phyloP scores from a whole-genome alignment of 441 rosid genomes.

The Erodium texanum region DNA sequence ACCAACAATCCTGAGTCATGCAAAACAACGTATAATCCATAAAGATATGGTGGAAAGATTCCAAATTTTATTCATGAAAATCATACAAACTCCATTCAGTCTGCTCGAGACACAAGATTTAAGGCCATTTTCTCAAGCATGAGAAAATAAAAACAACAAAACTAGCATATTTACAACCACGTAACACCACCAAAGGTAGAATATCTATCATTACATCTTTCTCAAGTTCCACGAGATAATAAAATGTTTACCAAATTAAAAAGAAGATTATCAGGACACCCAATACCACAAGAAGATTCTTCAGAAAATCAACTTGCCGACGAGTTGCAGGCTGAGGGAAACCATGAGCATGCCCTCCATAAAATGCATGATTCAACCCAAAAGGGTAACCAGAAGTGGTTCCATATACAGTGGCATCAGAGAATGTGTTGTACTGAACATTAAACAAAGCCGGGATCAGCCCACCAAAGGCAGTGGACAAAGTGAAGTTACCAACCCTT shows the following conservation, averaged over 20 bases:
- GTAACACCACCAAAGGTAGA: not conserved
- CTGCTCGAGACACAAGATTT: not conserved
- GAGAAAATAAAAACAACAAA: not conserved
- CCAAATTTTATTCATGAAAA: not conserved
- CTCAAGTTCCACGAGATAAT: not conserved
- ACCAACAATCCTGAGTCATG: no score
- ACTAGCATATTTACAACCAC: not conserved
- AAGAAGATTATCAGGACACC: slow-evolving; percentile 43
- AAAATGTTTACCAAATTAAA: slow-evolving; percentile 37
- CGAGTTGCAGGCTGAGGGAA: slow-evolving; percentile 42
- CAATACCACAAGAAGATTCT: slow-evolving; percentile 46
- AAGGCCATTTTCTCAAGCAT: not conserved
- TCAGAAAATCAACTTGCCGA: slow-evolving; percentile 69
- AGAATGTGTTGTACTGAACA: slow-evolving; percentile 74
- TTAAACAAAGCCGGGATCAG: slow-evolving; percentile 79
- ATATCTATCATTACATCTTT: not conserved
- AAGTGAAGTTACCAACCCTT: slow-evolving; percentile 68
- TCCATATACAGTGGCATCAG: slow-evolving; percentile 67
- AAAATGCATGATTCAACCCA: slow-evolving; percentile 52
- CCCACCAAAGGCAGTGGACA: slow-evolving; percentile 80
- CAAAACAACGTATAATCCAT: not conserved
- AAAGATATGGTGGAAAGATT: not conserved
- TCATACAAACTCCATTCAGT: not conserved
- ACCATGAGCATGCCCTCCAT: slow-evolving; percentile 63
- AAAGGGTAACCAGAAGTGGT: slow-evolving; percentile 58